A percentile compares a stretch with the other conserved stretches of the same genome.
Evolutionary conservation across 345 rosid species (phyloP).

Genomic region (Ceriops tagal): DNA sequence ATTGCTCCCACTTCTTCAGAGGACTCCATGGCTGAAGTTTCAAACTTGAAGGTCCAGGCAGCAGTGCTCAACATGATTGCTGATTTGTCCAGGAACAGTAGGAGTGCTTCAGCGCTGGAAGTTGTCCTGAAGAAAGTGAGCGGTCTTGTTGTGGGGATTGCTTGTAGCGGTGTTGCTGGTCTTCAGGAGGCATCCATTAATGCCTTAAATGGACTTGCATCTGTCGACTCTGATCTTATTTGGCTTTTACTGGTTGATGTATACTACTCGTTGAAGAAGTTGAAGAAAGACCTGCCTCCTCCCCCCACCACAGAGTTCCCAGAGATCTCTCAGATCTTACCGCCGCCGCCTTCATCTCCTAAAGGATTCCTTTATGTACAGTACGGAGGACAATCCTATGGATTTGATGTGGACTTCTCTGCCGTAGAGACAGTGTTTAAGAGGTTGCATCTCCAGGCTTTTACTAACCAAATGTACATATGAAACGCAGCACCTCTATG

Average conservation of each 20-base stretch:
- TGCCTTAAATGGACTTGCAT: constrained; percentile 71
- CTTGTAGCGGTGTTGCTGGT: constrained; percentile 64
- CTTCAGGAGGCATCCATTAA: constrained; percentile 62
- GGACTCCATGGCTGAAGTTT: constrained; percentile 59
- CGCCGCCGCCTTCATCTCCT: constrained; percentile 33
- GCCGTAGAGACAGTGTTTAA: constrained; percentile 57
- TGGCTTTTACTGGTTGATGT: constrained; percentile 91
- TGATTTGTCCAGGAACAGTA: constrained; percentile 51
- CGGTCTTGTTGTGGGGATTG: constrained; percentile 81
- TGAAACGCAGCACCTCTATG: background rate
- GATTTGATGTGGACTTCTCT: constrained; percentile 59
- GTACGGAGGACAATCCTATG: constrained; percentile 73
- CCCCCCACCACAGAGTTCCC: constrained; percentile 61
- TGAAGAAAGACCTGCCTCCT: constrained; percentile 33
- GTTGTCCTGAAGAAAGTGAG: constrained; percentile 76
- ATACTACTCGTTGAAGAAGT: constrained; percentile 52
- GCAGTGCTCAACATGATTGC: constrained; percentile 80
- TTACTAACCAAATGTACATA: constrained; percentile 32
- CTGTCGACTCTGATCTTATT: constrained; percentile 78
- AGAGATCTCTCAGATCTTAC: constrained; percentile 41
- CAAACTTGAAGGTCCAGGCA: constrained; percentile 73
- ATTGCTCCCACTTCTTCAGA: constrained; percentile 35
- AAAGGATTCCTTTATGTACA: constrained; percentile 57
- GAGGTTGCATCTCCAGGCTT: constrained; percentile 46
- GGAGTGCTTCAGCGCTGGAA: constrained; percentile 66